Evolutionary conservation across 352 stramenopile species (phyloP), one percentile per base, ranked within the genome.

Genomic region (Phytophthora pini): DNA sequence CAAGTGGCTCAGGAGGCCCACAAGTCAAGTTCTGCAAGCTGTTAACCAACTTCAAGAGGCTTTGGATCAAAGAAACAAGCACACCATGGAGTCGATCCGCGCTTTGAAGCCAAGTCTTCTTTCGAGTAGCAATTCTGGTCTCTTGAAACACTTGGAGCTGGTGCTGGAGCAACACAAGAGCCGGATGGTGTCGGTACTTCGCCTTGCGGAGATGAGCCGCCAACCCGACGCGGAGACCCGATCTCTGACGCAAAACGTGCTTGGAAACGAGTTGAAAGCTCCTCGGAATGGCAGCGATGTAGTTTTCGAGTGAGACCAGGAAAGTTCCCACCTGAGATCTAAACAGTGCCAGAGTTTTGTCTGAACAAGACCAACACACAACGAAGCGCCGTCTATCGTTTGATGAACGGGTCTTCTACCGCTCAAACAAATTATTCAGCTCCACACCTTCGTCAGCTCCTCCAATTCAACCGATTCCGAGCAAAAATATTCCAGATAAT

Each of bases 121-220:
- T n/a, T 10, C 13, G 8, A 5, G 5, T 15, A 8, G 11, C 17
- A 58, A 49, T 6, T 2, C 9, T 20, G 27, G 34, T 4, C 13
- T 50, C 1, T 6, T 29, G 7, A 64, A 61, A 17, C 13, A 58
- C 39, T 20, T 58, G 43, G n/a, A 38, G 3, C 11, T 61, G 4
- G 47, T 65, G 4, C 5, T 70, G 48, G 24, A 58, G 32, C 36
- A 70, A 11, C 65, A 70, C 29, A 62, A 47, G 10, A 40, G 61
- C 8, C 60, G 49, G 31, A 3, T 74, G 5, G 8, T 61, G 13
- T 45, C 52, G 5, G 46, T 44, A 10, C 31, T 74, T 56, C 54
- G 39, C 24, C 40, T 65, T 15, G 60, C 32, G 4, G 38, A 67
- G 26, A 49, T n/a, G 0, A 49, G 49, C 11, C 36, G 24, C 6